Evolutionary conservation across 805 yeast species (phyloP).

Genomic region (Kazachstania viticola): DNA sequence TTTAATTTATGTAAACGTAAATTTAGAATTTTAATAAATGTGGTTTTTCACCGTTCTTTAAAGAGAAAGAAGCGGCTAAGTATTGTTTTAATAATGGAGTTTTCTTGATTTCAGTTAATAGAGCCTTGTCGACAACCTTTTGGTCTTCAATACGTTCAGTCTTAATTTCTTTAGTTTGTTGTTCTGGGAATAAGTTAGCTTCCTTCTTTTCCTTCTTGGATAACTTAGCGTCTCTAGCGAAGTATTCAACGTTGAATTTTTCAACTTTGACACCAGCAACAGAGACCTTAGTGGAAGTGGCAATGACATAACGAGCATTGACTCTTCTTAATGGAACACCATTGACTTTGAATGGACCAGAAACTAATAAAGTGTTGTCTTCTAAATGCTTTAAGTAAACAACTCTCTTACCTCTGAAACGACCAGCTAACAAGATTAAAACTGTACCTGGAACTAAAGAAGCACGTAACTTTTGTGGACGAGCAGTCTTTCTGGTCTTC

Average conservation of each 20-base stretch:
- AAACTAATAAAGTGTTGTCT: conserved; percentile 91
- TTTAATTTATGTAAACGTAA: too few relatives aligned
- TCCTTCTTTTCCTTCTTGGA: conserved; percentile 73
- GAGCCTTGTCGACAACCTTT: conserved; percentile 83
- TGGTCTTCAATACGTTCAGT: conserved; percentile 93
- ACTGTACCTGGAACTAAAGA: conserved; percentile 96
- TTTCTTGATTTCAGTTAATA: conserved; percentile 87
- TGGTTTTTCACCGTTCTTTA: conserved; percentile 96
- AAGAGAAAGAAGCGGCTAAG: conserved; percentile 86
- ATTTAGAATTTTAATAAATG: conserved; percentile 90
- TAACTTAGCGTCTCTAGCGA: conserved; percentile 77
- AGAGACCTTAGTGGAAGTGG: conserved; percentile 84
- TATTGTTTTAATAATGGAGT: conserved; percentile 93
- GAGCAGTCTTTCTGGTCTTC: conserved; percentile 76
- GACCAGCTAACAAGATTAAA: conserved; percentile 91
- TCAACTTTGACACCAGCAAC: conserved; percentile 70
- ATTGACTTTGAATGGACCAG: conserved; percentile 98
- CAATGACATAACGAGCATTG: conserved; percentile 94
- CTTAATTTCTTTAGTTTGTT: conserved; percentile 72
- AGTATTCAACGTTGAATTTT: conserved; percentile 87
- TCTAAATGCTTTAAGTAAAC: conserved; percentile 91
- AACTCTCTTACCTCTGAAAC: conserved; percentile 99
- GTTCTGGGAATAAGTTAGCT: conserved; percentile 78
- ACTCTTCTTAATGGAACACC: conserved; percentile 99
- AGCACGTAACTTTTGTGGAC: conserved; percentile 90